Evolutionary conservation across 2,329 filamentous ascomycete species (phyloP).

Genomic region (Calonectria pseudoturangicola): DNA sequence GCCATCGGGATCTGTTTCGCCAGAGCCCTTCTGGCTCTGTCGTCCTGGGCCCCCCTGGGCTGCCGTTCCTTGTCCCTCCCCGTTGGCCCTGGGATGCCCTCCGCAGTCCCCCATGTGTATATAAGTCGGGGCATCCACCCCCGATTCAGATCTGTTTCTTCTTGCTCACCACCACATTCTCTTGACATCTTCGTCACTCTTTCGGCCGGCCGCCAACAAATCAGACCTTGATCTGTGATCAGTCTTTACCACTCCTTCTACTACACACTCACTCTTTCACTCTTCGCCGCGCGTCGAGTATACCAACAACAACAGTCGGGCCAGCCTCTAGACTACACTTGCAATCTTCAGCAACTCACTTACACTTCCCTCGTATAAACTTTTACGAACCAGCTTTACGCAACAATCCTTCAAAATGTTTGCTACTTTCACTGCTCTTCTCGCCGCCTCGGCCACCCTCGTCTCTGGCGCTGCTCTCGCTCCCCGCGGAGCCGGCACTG

Average conservation of each 20-base stretch:
- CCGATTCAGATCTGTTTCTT: constrained; percentile 30
- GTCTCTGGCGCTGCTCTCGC: constrained; percentile 55
- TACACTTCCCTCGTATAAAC: constrained; percentile 44
- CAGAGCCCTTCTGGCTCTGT: constrained; percentile 43
- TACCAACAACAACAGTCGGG: constrained; percentile 46
- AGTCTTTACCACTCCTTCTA: constrained; percentile 51
- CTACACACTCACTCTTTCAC: constrained; percentile 41
- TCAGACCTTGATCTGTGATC: constrained; percentile 55
- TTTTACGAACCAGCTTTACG: constrained; percentile 37
- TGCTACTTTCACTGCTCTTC: constrained; percentile 53
- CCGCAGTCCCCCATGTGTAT: constrained; percentile 41
- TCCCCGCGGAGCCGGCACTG: constrained; percentile 55
- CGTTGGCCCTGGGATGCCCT: constrained; percentile 42
- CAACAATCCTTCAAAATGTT: constrained; percentile 53
- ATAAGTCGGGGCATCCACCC: constrained; percentile 50
- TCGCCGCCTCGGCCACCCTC: constrained; percentile 54
- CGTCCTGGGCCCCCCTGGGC: constrained; percentile 38
- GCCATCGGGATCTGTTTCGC: constrained; percentile 28
- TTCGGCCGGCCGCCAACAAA: constrained; percentile 53
- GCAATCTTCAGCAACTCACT: constrained; percentile 23
- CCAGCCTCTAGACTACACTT: constrained; percentile 50
- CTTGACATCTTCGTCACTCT: constrained; percentile 48
- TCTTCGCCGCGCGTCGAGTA: constrained; percentile 57
- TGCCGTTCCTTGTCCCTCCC: constrained; percentile 40
- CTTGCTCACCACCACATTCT: constrained; percentile 45